Evolutionary conservation across 495 filamentous ascomycete species (phyloP).

Genomic region (Penicillium waksmanii): DNA sequence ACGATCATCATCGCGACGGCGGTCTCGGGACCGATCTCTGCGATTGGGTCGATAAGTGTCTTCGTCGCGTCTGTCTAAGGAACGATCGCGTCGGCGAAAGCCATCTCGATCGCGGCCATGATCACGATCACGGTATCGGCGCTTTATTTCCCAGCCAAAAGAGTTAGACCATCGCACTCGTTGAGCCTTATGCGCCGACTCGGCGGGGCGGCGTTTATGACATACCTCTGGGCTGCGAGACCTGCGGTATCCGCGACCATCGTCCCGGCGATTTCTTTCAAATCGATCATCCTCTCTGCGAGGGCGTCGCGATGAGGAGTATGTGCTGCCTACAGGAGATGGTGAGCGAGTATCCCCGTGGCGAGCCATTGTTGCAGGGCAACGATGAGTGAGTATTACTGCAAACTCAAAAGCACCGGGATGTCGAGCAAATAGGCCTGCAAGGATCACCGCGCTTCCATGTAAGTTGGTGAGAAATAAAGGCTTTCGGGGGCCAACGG

Average conservation of each 20-base stretch:
- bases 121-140: conserved; percentile 62
- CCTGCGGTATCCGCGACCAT: conserved; percentile 61
- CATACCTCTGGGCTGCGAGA: conserved; percentile 78
- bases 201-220: conserved; percentile 3
- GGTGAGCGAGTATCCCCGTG: conserved; percentile 92
- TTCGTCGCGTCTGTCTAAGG: conserved; percentile 71
- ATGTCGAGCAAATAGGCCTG: conserved; percentile 15
- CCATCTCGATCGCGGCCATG: conserved; percentile 61
- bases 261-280: conserved; percentile 67
- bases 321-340: conserved; percentile 91
- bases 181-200: not conserved
- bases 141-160: conserved; percentile 40
- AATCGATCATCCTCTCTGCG: conserved; percentile 79
- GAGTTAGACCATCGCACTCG: conserved; percentile 32
- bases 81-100: conserved; percentile 73
- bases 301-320: conserved; percentile 70
- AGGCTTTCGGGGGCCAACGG: not conserved
- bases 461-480: not conserved
- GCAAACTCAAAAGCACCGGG: conserved; percentile 42
- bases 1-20: conserved; percentile 57
- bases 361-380: conserved; percentile 80
- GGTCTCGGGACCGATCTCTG: conserved; percentile 68
- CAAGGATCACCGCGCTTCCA: conserved; percentile 19
- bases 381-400: conserved; percentile 69
- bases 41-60: conserved; percentile 64